phyloP scores from a whole-genome alignment of 495 filamentous ascomycete species.

The Annulohypoxylon moriforme region DNA sequence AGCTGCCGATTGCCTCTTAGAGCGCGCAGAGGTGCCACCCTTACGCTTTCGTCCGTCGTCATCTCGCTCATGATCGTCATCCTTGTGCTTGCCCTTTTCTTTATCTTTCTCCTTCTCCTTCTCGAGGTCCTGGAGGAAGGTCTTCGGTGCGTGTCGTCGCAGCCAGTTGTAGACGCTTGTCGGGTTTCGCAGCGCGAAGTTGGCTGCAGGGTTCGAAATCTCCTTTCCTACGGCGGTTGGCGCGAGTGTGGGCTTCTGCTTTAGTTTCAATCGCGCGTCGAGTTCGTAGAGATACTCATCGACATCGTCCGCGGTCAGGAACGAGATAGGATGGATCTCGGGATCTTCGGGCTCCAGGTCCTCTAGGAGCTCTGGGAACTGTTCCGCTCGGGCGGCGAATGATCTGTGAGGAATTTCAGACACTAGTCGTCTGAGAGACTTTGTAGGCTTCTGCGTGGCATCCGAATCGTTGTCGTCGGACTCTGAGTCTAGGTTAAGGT shows the following conservation, averaged over 20 bases:
- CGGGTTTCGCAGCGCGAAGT: conserved; percentile 78
- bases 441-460: conserved; percentile 47
- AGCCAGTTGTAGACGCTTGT: conserved; percentile 93
- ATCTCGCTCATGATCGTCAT: conserved; percentile 48
- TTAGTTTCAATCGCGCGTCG: conserved; percentile 71
- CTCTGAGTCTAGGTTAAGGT: conserved; percentile 68
- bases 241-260: conserved; percentile 54
- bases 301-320: conserved; percentile 80
- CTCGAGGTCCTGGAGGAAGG: conserved; percentile 86
- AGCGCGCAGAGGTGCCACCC: conserved; percentile 37
- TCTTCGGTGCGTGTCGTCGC: conserved; percentile 81
- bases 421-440: conserved; percentile 55
- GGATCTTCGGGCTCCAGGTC: conserved; percentile 57
- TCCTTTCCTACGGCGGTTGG: conserved; percentile 62
- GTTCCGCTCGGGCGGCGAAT: conserved; percentile 53
- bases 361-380: conserved; percentile 52
- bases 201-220: conserved; percentile 48
- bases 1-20: conserved; percentile 43
- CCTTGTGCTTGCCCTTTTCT: conserved; percentile 52
- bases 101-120: conserved; percentile 68
- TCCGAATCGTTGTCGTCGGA: conserved; percentile 56
- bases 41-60: conserved; percentile 52
- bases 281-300: conserved; percentile 80
- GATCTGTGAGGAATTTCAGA: conserved; percentile 55
- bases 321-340: conserved; percentile 60